Percentiles rank a stretch among this genome's conserved stretches.
Conservation (phyloP, 169 alveolate genomes). For the Plasmodium relictum region DNA sequence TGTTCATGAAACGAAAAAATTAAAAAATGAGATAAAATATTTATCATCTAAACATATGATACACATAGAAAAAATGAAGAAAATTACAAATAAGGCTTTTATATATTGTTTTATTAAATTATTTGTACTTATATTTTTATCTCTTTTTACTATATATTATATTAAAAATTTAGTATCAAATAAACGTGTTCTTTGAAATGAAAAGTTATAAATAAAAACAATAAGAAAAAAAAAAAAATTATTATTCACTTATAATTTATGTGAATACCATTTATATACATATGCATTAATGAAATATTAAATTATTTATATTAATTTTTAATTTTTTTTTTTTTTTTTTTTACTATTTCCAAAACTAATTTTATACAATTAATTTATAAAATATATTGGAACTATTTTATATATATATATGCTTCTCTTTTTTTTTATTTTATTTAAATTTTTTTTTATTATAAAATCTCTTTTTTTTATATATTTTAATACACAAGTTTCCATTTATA, state of each 20-base stretch:
- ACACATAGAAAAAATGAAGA: slow-evolving; percentile 71
- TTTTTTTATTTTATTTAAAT: too few species aligned
- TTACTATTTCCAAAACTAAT: too few species aligned
- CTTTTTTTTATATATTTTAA: too few species aligned
- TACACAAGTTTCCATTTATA: too few species aligned
- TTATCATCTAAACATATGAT: slow-evolving; percentile 64
- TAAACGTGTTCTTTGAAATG: slow-evolving; percentile 51
- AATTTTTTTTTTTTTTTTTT: too few species aligned
- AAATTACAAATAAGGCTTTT: slow-evolving; percentile 74
- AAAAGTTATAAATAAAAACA: background rate
- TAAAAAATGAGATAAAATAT: slow-evolving; percentile 73
- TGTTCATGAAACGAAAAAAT: slow-evolving; percentile 48
- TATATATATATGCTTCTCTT: too few species aligned
- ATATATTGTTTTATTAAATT: slow-evolving; percentile 65
- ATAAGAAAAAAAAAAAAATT: too few species aligned
- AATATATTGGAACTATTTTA: too few species aligned
- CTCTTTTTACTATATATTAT: slow-evolving; percentile 64
- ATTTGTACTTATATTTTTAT: slow-evolving; percentile 65
- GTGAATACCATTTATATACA: too few species aligned
- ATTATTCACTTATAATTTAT: background rate
- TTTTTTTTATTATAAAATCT: too few species aligned
- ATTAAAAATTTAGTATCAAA: slow-evolving; percentile 71
- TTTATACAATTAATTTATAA: too few species aligned
- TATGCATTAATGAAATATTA: too few species aligned
- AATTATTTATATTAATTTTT: background rate